These are phyloP conservation scores for Daldinia caldariorum DNA, from an alignment of 495 filamentous ascomycete genomes.

Conservation along the genomic window DNA sequence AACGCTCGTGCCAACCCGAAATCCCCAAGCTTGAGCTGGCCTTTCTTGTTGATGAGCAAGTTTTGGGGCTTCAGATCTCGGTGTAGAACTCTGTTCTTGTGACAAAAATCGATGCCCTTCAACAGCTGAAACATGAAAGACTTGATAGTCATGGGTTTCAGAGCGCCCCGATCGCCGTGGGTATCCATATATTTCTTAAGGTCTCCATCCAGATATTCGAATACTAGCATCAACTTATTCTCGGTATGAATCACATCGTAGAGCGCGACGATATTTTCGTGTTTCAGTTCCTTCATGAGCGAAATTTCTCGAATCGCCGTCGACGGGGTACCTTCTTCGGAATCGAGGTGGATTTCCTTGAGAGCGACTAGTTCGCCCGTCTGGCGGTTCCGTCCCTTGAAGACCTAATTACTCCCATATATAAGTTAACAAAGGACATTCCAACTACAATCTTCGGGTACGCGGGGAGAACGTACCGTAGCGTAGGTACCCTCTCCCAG, in stretches of 20 bases:
- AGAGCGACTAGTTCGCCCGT: conserved; percentile 95
- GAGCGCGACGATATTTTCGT: conserved; percentile 96
- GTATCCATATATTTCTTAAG: conserved; percentile 99
- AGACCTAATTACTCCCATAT: conserved; percentile 69
- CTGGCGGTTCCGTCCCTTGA: conserved; percentile 97
- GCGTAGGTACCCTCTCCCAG: conserved; percentile 99
- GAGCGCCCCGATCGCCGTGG: conserved; percentile 79
- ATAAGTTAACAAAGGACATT: conserved; percentile 26
- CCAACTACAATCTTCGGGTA: background rate
- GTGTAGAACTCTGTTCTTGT: conserved; percentile 94
- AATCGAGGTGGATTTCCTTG: conserved; percentile 99
- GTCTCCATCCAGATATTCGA: conserved; percentile 98
- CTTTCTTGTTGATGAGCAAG: conserved; percentile 91
- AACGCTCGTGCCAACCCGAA: conserved; percentile 94
- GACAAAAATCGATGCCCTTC: conserved; percentile 94
- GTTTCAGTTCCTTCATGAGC: conserved; percentile 98
- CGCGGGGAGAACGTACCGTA: conserved; percentile 70
- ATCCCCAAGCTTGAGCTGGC: conserved; percentile 91
- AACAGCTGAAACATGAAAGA: conserved; percentile 97
- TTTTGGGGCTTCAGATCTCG: conserved; percentile 98
- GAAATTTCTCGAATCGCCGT: conserved; percentile 99
- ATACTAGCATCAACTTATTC: conserved; percentile 99
- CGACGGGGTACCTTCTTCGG: conserved; percentile 97
- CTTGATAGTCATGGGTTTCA: conserved; percentile 89
- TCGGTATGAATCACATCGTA: conserved; percentile 99